phyloP scores from a whole-genome alignment of 1,284 basidiomycete genomes.

The Xanthoconium separans region DNA sequence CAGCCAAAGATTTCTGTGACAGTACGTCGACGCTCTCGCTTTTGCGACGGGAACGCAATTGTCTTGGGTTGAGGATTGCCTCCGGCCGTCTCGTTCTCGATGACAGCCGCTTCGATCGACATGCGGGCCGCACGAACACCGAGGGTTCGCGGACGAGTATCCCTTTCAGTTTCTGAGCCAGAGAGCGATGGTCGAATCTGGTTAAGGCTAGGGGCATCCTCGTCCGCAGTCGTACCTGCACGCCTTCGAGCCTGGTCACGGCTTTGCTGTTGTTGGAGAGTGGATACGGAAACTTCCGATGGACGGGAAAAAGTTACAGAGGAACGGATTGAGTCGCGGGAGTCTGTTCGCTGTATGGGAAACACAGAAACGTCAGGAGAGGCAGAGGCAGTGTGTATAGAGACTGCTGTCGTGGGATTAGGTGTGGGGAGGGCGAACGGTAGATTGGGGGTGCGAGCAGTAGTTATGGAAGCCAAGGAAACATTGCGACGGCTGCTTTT shows the following conservation, averaged over 20 bases:
- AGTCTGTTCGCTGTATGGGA: constrained; percentile 45
- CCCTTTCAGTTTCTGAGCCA: constrained; percentile 55
- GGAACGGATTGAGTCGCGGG: constrained; percentile 42
- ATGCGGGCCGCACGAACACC: constrained; percentile 39
- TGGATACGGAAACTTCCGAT: constrained; percentile 52
- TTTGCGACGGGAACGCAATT: constrained; percentile 35
- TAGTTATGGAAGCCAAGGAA: constrained; percentile 49
- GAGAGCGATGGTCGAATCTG: constrained; percentile 38
- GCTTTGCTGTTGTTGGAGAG: constrained; percentile 53
- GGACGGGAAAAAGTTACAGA: constrained; percentile 63
- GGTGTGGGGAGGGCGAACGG: constrained; percentile 49
- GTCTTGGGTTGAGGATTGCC: constrained; percentile 33
- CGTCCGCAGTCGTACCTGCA: constrained; percentile 33
- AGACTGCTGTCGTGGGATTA: constrained; percentile 68
- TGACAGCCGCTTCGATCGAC: constrained; percentile 42
- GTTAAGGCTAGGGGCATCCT: constrained; percentile 25
- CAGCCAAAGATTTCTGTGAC: constrained; percentile 48
- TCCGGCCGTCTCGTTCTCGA: constrained; percentile 34
- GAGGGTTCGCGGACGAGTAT: constrained; percentile 43
- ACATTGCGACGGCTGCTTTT: constrained; percentile 43
- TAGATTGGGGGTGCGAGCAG: constrained; percentile 48
- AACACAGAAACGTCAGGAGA: constrained; percentile 40
- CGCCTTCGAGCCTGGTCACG: constrained; percentile 41
- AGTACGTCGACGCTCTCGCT: constrained; percentile 46
- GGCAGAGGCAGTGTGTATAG: constrained; percentile 58